Evolutionary conservation across 2,329 filamentous ascomycete genomes (phyloP), one percentile per base, ranked within the genome.

Genomic region (Coleophoma cylindrospora): DNA sequence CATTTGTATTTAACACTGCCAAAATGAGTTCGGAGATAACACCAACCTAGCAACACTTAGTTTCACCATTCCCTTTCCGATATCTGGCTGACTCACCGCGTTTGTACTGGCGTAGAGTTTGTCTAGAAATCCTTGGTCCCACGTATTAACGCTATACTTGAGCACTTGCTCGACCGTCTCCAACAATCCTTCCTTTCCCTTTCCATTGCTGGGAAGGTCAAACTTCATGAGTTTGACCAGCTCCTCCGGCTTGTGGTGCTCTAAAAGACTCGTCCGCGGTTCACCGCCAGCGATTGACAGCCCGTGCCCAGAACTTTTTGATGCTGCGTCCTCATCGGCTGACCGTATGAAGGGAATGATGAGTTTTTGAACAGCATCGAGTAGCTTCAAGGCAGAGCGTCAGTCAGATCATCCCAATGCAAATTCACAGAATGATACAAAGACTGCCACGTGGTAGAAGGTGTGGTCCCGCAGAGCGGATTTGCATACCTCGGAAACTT

Each of bases 91-190:
- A 69, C 79, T 53, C 64, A 86, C 84, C 40, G 92, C 86, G 64
- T 94, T 94, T 37, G 89, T 95, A 56, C 86, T 86, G n/a, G 87
- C 83, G 68, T 96, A 97, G 15, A 97, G 75, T 72, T 99, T 97
- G 70, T 96, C 91, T 63, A 97, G 71, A 69, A 97, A 99, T 11
- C 92, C 92, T 69, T 96, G 91, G 63, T 95, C 88, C 89, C 91
- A 97, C n/a, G 92, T 96, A 70, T 99, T 99, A 64, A 97, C 92
- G 63, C 87, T 94, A 68, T 95, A 91, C 56, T 81, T 77, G 40
- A 97, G 75, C 17, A 96, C 76, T 53, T 83, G 79, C 57, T 83
- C 73, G 43, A 95, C 77, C 3, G 81, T 81, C 34, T 82, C 76
- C 27, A 96, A 72, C 33, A 96, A 72, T 0, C 91, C 92, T 40